These are phyloP conservation scores for Powellomyces hirtus DNA, from an alignment of 192 early-diverging fungal genomes.

Conservation along the genomic window DNA sequence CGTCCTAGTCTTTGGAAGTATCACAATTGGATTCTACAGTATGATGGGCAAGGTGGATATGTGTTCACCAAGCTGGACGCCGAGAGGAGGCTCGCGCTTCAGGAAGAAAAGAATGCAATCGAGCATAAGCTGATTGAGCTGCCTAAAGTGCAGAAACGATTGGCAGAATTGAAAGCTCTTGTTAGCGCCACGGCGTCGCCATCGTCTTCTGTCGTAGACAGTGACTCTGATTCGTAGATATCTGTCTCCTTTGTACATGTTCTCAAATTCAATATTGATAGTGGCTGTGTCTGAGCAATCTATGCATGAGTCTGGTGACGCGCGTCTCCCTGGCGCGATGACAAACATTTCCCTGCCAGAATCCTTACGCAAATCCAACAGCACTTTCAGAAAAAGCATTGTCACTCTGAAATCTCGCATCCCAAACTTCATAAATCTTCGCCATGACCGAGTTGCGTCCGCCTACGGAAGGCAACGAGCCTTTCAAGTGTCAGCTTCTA, in stretches of 20 bases:
- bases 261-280: no score
- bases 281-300: no score
- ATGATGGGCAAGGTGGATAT: constrained; percentile 96
- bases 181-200: background rate
- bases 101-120: constrained; percentile 86
- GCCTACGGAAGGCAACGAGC: background rate
- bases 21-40: constrained; percentile 90
- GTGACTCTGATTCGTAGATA: no score
- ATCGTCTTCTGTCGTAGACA: background rate
- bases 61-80: constrained; percentile 89
- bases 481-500: constrained; percentile 18
- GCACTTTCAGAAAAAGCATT: no score
- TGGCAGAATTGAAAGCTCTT: constrained; percentile 57
- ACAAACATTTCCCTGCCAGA: no score
- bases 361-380: no score
- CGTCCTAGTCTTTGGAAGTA: constrained; percentile 95
- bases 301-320: no score
- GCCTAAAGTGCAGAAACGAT: constrained; percentile 70
- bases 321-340: no score
- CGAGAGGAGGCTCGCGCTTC: constrained; percentile 77
- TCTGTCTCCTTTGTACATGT: no score
- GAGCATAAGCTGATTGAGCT: constrained; percentile 76
- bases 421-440: no score
- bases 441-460: no score
- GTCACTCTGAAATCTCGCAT: no score